Conservation (phyloP, 2,329 filamentous ascomycete genomes). For the Zalaria obscura region DNA sequence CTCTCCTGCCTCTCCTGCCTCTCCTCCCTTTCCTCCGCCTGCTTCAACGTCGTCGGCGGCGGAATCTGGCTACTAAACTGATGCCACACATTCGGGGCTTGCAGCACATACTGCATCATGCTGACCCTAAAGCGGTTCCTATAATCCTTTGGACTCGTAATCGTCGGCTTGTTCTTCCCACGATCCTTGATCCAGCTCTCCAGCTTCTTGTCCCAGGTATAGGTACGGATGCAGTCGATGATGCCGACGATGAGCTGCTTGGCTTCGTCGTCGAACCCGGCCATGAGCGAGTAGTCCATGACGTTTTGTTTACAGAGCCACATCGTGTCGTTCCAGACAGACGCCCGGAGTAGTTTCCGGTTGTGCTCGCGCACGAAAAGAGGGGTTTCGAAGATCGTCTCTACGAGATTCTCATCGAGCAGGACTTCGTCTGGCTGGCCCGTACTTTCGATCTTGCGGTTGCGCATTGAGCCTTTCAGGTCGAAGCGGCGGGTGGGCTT, state of each 20-base stretch:
- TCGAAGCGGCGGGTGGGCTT: conserved; percentile 71
- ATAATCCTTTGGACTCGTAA: conserved; percentile 95
- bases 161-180: conserved; percentile 76
- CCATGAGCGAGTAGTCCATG: conserved; percentile 99
- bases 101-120: conserved; percentile 79
- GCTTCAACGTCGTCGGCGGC: conserved; percentile 16
- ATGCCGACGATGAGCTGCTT: conserved; percentile 95
- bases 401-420: conserved; percentile 96
- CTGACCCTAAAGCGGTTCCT: conserved; percentile 90
- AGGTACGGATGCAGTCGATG: conserved; percentile 95
- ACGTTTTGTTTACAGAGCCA: conserved; percentile 92
- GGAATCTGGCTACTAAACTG: conserved; percentile 37
- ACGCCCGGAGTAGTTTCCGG: conserved; percentile 80
- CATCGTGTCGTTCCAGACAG: conserved; percentile 94
- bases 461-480: conserved; percentile 95
- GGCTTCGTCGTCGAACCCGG: conserved; percentile 79
- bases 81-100: conserved; percentile 65
- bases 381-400: conserved; percentile 95
- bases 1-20: not conserved
- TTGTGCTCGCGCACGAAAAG: conserved; percentile 92
- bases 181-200: conserved; percentile 99
- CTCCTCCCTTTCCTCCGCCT: conserved; percentile 7
- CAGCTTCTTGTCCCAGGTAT: conserved; percentile 99
- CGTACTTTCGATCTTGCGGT: conserved; percentile 90
- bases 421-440: conserved; percentile 94